Base-by-base conservation (phyloP, 345 rosid genomes). In the Euphorbia lathyris region DNA sequence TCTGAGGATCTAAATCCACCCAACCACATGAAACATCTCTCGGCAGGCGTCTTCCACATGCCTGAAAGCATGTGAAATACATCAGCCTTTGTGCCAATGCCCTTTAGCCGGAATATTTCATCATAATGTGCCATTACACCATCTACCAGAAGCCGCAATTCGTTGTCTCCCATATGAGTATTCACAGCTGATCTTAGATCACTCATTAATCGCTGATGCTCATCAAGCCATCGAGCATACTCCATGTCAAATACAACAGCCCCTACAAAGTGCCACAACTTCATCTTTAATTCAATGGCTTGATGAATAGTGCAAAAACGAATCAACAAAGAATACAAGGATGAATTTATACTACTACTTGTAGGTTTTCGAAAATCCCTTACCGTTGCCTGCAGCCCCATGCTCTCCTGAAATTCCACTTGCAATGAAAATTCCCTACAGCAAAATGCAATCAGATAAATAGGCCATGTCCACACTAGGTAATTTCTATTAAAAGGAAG, bases 51-150 rank as follows among this genome's bases (percentile, higher is more conserved):
- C 81, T 87, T 86, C 99, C 99, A 94, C 93, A 90, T 84, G 71
- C 99, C 97, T 27, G 99, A 94, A 29, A 94, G 97, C 87, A 94
- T 85, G 79, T 94, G 96, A 76, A 94, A 94, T 60, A 90, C 96
- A 71, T 94, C 96, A 0, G 86, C 88, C 81, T 94, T 91, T 30
- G 82, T 74, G 42, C 93, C 97, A 3, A 87, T 72, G 70, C 88
- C 83, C 72, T 91, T 94, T 29, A 94, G 77, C 76, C 84, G 83
- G 78, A 87, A 91, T 59, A 88, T 74, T 55, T 91, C 97, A 47
- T 86, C 87, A 36, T 91, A 88, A 72, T 94, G 97, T 12, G 81
- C 82, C 97, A 94, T 88, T 63, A 91, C 89, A 53, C 81, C 85
- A 38, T 85, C 97, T 7, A 94, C 97, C 14, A 87, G 86, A 45